Conservation (phyloP, 495 filamentous ascomycete genomes). For the Aspergillus taichungensis region DNA sequence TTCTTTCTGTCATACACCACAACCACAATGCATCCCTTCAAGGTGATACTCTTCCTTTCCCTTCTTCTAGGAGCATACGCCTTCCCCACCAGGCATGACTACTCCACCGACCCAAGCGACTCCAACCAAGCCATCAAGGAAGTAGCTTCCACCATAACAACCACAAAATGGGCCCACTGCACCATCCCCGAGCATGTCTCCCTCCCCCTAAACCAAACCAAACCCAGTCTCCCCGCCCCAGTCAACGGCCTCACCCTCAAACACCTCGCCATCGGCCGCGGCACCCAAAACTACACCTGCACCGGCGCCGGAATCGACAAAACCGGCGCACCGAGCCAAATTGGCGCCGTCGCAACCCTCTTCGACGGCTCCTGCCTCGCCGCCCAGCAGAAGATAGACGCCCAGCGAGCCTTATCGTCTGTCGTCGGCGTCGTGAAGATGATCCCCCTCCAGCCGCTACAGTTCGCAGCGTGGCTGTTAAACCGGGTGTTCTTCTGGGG, state of each 20-base stretch:
- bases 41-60: too few species aligned
- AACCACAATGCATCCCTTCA: too few species aligned
- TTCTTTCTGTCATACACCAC: too few species aligned
- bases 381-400: conserved; percentile 6
- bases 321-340: conserved; percentile 22
- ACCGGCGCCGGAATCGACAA: conserved; percentile 17
- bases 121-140: too few species aligned
- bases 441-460: conserved; percentile 31
- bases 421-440: conserved; percentile 29
- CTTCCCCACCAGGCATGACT: too few species aligned
- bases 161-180: conserved; percentile 13
- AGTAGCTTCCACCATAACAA: too few species aligned
- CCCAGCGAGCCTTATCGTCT: conserved; percentile 13
- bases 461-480: conserved; percentile 17
- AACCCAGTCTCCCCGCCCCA: conserved; percentile 34
- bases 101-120: too few species aligned
- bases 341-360: conserved; percentile 59
- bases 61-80: too few species aligned
- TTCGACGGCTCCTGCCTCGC: conserved; percentile 51
- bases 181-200: conserved; percentile 10
- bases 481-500: conserved; percentile 17
- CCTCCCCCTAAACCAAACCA: conserved; percentile 15
- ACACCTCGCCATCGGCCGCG: conserved; percentile 58
- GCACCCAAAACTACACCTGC: conserved; percentile 76
- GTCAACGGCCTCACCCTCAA: conserved; percentile 40